Evolutionary conservation across 768 basidiomycete species (phyloP).

Genomic region (Pilatotrama ljubarskyi): DNA sequence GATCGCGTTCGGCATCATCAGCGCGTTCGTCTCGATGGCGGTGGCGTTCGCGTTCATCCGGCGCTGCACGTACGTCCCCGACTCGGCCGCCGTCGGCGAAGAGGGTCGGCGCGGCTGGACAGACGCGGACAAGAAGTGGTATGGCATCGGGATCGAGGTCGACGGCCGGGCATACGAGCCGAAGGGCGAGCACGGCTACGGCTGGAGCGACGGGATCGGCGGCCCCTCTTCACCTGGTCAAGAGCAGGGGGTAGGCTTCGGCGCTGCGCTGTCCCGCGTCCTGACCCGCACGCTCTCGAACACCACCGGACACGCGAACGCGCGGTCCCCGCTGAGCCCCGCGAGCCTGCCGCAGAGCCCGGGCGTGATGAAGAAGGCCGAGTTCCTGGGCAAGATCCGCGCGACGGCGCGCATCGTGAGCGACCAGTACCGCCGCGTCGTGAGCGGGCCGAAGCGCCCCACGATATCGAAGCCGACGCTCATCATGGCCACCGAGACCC

Average conservation of each 20-base stretch:
- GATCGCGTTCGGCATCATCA: constrained; percentile 62
- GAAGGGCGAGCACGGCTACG: constrained; percentile 32
- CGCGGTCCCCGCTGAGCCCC: constrained; percentile 18
- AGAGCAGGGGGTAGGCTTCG: neutral
- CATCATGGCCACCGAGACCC: constrained; percentile 26
- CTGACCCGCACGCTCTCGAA: constrained; percentile 24
- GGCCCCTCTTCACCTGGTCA: neutral
- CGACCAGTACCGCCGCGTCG: constrained; percentile 46
- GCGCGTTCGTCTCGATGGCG: constrained; percentile 56
- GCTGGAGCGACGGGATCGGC: constrained; percentile 30
- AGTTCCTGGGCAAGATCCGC: constrained; percentile 64
- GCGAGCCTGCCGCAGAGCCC: constrained; percentile 40
- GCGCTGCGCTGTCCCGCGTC: constrained; percentile 34
- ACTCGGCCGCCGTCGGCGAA: constrained; percentile 60
- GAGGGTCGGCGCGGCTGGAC: constrained; percentile 59
- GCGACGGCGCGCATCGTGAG: constrained; percentile 70
- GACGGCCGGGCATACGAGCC: constrained; percentile 16
- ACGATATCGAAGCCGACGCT: constrained; percentile 62
- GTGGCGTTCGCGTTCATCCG: constrained; percentile 56
- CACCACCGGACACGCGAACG: neutral
- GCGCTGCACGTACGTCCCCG: constrained; percentile 56
- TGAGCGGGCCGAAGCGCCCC: constrained; percentile 33
- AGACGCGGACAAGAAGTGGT: constrained; percentile 69
- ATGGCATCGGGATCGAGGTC: constrained; percentile 48
- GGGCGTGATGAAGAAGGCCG: constrained; percentile 66